phyloP scores from a whole-genome alignment of 257 asterid species.

The Plantago major region DNA sequence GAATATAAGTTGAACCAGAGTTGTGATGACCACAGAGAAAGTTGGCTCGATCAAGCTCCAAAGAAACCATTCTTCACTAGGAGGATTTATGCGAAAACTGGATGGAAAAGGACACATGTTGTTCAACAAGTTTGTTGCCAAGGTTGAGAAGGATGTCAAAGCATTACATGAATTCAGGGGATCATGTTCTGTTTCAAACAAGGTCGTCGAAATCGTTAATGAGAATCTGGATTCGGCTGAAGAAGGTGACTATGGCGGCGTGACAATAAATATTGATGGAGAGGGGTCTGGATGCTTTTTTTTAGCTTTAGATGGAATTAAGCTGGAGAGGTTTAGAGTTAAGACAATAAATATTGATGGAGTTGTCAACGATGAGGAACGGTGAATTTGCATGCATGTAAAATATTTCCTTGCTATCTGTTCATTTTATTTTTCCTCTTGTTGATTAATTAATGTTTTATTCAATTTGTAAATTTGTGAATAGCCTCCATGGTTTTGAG shows the following conservation, averaged over 20 bases:
- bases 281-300: constrained; percentile 18
- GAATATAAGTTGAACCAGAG: neutral
- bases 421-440: too few species aligned
- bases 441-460: too few species aligned
- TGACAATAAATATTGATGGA: neutral
- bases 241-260: neutral
- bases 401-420: neutral
- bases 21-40: neutral
- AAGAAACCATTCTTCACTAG: neutral
- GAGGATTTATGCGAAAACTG: constrained; percentile 19
- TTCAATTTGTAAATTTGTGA: too few species aligned
- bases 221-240: constrained; percentile 12
- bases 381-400: neutral
- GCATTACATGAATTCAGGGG: constrained; percentile 17
- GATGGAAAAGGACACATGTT: constrained; percentile 24
- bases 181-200: too few species aligned
- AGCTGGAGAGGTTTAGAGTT: constrained; percentile 21
- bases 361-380: constrained; percentile 11
- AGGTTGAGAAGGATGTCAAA: constrained; percentile 19
- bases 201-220: constrained; percentile 22
- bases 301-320: neutral
- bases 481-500: too few species aligned
- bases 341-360: constrained; percentile 18
- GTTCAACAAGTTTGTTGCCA: constrained; percentile 25
- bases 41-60: neutral